Conservation (phyloP, 352 stramenopile species). For the Pythium sp. region DNA sequence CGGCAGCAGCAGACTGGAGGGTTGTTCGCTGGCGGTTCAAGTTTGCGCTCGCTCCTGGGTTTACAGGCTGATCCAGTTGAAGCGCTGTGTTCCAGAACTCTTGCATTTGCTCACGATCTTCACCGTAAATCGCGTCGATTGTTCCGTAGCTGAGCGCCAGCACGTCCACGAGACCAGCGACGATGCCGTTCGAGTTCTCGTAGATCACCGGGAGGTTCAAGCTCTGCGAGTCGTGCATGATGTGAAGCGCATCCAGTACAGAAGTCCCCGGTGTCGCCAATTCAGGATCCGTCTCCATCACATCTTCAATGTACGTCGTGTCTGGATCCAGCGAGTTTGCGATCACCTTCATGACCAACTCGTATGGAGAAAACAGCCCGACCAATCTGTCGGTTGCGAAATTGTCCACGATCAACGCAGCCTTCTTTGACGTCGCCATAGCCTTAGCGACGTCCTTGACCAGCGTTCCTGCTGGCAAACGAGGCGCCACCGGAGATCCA, state of each 20-base stretch:
- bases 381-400: constrained; percentile 86
- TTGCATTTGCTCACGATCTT: constrained; percentile 86
- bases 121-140: constrained; percentile 86
- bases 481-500: constrained; percentile 49
- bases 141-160: constrained; percentile 84
- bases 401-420: constrained; percentile 91
- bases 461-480: constrained; percentile 82
- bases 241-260: constrained; percentile 84
- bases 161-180: constrained; percentile 83
- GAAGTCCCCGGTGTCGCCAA: constrained; percentile 61
- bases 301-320: constrained; percentile 86
- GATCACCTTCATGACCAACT: constrained; percentile 96
- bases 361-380: constrained; percentile 96
- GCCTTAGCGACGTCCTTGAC: constrained; percentile 72
- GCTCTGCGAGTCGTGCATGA: constrained; percentile 86
- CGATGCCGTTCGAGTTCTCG: constrained; percentile 51
- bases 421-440: constrained; percentile 87
- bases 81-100: constrained; percentile 88
- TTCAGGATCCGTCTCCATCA: constrained; percentile 89
- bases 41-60: constrained; percentile 32
- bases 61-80: constrained; percentile 69
- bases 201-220: constrained; percentile 80
- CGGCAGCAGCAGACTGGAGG: constrained; percentile 49
- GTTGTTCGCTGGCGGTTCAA: constrained; percentile 49
- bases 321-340: constrained; percentile 89